Evolutionary conservation across 208 protist species (phyloP), one percentile per base, ranked within the genome.

Genomic region (Angomonas ambiguus): DNA sequence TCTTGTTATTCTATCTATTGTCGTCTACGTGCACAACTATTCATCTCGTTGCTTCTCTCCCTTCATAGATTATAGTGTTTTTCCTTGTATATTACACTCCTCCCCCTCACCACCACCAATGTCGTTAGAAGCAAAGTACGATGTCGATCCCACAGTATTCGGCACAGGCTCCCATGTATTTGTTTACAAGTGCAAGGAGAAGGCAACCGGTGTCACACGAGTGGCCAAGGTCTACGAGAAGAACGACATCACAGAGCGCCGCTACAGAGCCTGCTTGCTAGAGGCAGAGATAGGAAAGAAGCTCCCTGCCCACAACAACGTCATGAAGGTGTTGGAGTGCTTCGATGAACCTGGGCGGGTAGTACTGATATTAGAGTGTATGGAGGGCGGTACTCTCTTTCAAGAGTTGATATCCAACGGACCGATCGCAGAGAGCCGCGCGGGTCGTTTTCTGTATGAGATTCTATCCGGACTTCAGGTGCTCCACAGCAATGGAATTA

Each of bases 341-440:
- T 92, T 94, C 38, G 83, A 97, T 25, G 79, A 82, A 22, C 65
- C 59, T 0, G 74, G 74, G 5, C 87, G 84, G 33, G 69, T 91
- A 1, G 76, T 78, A 18, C 86, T 98, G 51, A 92, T 99, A 8
- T 98, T 99, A 70, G 99, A 99, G 84, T 90, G 99, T 57, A 87
- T 99, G 51, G 86, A 95, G 57, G 93, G 92, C 30, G 98, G 99
- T 0, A 99, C 98, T 68, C 88, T 98, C 66, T 94, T 99, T 51
- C 93, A 99, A 69, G 95, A 95, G 55, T 80, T 94, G 5, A 88
- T 93, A 65, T 83, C 89, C 49, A 72, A 86, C 51, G 88, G 85
- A 2, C 69, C 98, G 11, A 96, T 99, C 48, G 85, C 87, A 0
- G 96, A 95, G 61, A 82, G 97, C 6, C 86, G 70, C 4, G 97